These are phyloP conservation scores for Arthrinium phaeospermum DNA, from an alignment of 2,329 filamentous ascomycete species.

Conservation along the genomic window DNA sequence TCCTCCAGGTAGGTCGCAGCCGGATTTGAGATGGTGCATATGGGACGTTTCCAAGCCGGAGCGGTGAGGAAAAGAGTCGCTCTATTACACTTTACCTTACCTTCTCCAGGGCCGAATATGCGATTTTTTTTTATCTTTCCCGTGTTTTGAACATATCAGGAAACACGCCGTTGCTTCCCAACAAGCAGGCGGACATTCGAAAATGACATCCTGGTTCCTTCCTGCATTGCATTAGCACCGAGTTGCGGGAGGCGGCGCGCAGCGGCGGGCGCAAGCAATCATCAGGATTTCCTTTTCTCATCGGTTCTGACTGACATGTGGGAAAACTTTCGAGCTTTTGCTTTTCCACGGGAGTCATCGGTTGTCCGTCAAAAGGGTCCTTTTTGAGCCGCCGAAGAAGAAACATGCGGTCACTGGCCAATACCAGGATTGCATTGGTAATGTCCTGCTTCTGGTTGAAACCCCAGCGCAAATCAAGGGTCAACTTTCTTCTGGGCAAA, in stretches of 20 bases:
- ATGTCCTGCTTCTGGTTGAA: background rate
- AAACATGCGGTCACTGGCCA: background rate
- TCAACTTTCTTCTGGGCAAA: background rate
- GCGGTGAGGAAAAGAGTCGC: background rate
- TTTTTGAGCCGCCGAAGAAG: background rate
- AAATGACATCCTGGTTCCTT: background rate
- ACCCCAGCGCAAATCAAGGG: background rate
- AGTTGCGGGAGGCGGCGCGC: constrained; percentile 10
- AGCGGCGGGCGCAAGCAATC: background rate
- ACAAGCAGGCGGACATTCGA: background rate
- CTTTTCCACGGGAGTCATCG: background rate
- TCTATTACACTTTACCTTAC: too few relatives aligned
- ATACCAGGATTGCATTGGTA: background rate
- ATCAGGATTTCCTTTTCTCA: background rate
- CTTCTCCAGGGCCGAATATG: background rate
- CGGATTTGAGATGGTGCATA: background rate
- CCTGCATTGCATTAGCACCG: constrained; percentile 11
- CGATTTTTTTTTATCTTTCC: too few relatives aligned
- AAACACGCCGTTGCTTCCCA: background rate
- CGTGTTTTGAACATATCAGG: background rate
- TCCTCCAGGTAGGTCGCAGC: background rate
- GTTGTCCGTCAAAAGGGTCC: background rate
- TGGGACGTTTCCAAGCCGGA: background rate
- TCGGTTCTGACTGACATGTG: background rate
- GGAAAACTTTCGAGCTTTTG: background rate